Evolutionary conservation across 164 flowering plant genomes (phyloP), one percentile per base, ranked within the genome.

Genomic region (Piper longum): DNA sequence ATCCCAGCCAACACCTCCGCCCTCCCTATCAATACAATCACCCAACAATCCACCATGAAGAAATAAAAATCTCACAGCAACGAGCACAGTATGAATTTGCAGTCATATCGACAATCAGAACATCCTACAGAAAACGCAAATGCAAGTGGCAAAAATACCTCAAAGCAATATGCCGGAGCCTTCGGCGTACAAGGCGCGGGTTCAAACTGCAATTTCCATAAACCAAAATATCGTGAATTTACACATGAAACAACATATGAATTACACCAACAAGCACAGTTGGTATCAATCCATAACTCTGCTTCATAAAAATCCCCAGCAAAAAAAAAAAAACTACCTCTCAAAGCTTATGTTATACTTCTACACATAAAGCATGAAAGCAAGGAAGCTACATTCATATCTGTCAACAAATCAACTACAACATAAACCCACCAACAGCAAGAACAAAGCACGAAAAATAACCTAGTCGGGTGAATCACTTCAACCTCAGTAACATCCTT

Each of bases 171-270:
- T 88, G 98, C 8, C 96, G 73, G 61, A 89, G 58, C 57, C 97
- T 85, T 72, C 90, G 73, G 16, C 97, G 90, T 7, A 93, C 97
- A 68, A 86, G 88, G 26, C 85, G 76, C 41, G 82, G 83, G 80
- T 86, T 86, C 66, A 93, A 79, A 67, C 98, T 93, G 89, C 73
- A 78, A 14, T 9, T 14, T 9, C 14, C 2, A 61, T 57, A 2
- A 45, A 36, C 12, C n/a, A 26, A 16, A 56, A 55, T 56, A 56
- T 39, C 44, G 59, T 26, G 12, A 4, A 57, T 62, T 40, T 45
- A 26, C 36, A 26, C 36, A 26, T 26, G 36, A 26, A 2, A 26
- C 2, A 26, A 26, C 36, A 26, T 26, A 26, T 26, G 36, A 26
- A 26, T 26, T 26, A 26, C 36, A 26, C 36, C 36, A 26, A 26